Conservation (phyloP, 1,284 basidiomycete genomes). For the Schizophyllum amplum region DNA sequence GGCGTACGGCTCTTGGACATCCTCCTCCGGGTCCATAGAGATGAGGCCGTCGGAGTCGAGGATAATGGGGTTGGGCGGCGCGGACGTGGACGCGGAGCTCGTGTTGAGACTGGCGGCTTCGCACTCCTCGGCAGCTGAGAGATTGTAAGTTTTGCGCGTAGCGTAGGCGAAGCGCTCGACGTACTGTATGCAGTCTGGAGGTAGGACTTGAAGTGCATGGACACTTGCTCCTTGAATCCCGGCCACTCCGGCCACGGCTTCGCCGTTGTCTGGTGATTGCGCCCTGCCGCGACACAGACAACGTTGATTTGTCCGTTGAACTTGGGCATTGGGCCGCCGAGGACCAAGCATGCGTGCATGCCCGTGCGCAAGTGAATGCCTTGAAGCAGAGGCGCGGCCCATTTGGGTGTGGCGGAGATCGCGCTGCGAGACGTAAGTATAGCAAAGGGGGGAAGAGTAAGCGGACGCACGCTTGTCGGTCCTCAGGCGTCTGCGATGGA, state of each 20-base stretch:
- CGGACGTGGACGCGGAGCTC: too few species aligned
- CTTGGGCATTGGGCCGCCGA: slow-evolving; percentile 6
- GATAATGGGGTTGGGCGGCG: too few species aligned
- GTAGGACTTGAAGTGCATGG: background rate
- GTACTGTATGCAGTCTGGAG: background rate
- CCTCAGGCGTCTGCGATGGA: background rate
- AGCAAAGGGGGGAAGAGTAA: background rate
- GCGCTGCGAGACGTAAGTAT: background rate
- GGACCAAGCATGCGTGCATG: background rate
- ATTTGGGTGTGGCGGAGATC: background rate
- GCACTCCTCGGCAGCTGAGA: background rate
- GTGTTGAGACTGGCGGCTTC: background rate
- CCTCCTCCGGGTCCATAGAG: background rate
- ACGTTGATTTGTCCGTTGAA: background rate
- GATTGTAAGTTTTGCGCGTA: too few species aligned
- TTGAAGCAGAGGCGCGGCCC: slow-evolving; percentile 1
- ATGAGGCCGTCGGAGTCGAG: too few species aligned
- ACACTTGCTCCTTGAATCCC: background rate
- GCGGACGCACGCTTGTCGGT: background rate
- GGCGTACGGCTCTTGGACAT: background rate
- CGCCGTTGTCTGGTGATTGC: background rate
- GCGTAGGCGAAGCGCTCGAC: background rate
- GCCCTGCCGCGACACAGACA: background rate
- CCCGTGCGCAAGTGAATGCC: slow-evolving; percentile 2
- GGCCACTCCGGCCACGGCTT: background rate